Conservation (phyloP, 1,284 basidiomycete species). For the Trichosporon inkin region DNA sequence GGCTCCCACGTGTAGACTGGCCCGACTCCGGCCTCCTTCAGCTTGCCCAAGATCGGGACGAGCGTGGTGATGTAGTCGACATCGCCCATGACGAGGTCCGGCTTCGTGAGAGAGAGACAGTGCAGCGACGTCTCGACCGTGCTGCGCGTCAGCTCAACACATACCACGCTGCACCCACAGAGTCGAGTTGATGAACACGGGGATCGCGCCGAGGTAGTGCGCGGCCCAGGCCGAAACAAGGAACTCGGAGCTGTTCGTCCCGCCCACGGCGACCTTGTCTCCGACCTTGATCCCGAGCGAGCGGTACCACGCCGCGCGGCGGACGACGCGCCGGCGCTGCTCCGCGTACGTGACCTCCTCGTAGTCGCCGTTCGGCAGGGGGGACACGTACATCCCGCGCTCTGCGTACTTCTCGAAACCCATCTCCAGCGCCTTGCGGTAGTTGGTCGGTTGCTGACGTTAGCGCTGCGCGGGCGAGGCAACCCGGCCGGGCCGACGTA, state of each 20-base stretch:
- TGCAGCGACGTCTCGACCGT: constrained; percentile 25
- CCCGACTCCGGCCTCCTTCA: constrained; percentile 5
- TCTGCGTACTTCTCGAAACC: constrained; percentile 4
- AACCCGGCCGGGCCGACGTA: constrained; percentile 15
- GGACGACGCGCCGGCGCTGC: constrained; percentile 23
- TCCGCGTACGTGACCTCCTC: constrained; percentile 16
- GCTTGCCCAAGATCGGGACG: constrained; percentile 11
- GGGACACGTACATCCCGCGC: neutral
- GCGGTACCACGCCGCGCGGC: constrained; percentile 33
- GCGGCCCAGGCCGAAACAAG: constrained; percentile 36
- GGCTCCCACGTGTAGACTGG: constrained; percentile 5
- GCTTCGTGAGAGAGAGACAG: constrained; percentile 25
- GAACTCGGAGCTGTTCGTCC: constrained; percentile 29
- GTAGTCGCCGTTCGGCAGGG: neutral
- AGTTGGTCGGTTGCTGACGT: neutral
- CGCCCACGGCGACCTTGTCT: constrained; percentile 35
- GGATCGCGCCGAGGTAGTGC: constrained; percentile 39
- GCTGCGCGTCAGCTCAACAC: constrained; percentile 14
- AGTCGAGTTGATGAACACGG: constrained; percentile 41
- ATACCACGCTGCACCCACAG: constrained; percentile 36
- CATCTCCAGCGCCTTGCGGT: constrained; percentile 4
- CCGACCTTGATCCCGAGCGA: constrained; percentile 29
- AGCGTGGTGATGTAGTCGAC: constrained; percentile 28
- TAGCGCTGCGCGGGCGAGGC: neutral
- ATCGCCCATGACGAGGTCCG: constrained; percentile 26